Conservation (phyloP, 129 eudicot genomes). For the Erigeron canadensis region DNA sequence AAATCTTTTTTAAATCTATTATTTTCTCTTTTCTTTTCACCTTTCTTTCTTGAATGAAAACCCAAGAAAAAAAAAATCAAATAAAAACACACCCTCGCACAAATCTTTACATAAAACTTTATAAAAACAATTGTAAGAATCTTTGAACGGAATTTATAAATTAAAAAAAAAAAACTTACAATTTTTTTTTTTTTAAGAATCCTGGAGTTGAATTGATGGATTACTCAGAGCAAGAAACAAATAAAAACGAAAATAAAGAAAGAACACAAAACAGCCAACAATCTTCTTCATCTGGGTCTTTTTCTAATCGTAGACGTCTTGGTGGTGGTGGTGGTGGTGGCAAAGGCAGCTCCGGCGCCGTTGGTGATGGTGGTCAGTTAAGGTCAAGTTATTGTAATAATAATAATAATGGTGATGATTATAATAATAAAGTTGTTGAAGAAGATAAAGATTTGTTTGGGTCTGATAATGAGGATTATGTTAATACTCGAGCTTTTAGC, state of each 20-base stretch:
- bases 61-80: constrained; percentile 16
- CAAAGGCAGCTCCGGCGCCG: constrained; percentile 24
- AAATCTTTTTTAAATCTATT: constrained; percentile 2
- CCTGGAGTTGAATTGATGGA: constrained; percentile 64
- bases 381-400: constrained; percentile 38
- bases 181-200: too few relatives aligned
- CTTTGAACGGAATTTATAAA: constrained; percentile 38
- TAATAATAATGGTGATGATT: constrained; percentile 39
- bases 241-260: constrained; percentile 29
- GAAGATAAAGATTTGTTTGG: constrained; percentile 83
- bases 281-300: constrained; percentile 51
- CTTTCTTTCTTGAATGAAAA: constrained; percentile 9
- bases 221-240: constrained; percentile 53
- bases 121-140: neutral
- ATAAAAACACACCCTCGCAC: neutral
- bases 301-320: constrained; percentile 62
- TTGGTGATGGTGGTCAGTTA: constrained; percentile 56
- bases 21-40: constrained; percentile 2
- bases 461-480: constrained; percentile 90
- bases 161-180: constrained; percentile 60
- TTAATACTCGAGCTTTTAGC: constrained; percentile 61
- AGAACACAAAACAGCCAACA: constrained; percentile 37
- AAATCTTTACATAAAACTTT: neutral
- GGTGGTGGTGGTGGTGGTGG: constrained; percentile 35
- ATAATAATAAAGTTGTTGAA: constrained; percentile 44